Percentiles rank a stretch among this genome's conserved stretches.
Conservation (phyloP, 306 rosid species). For the Trifolium fragiferum region DNA sequence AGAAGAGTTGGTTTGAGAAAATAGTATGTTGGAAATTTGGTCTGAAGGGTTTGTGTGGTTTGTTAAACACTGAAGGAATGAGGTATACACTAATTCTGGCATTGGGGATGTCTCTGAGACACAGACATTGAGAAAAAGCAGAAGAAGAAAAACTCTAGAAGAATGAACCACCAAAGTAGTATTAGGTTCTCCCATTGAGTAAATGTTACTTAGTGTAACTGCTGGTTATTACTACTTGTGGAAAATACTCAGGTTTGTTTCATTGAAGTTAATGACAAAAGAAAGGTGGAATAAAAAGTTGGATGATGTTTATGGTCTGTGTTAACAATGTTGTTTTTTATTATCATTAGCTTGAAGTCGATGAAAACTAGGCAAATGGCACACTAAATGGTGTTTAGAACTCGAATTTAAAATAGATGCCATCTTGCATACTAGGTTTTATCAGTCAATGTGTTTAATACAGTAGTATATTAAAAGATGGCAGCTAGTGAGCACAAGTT, state of each 20-base stretch:
- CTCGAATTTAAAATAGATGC: not conserved
- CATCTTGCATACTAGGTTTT: too few species aligned
- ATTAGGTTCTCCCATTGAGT: constrained; percentile 31
- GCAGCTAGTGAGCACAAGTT: too few species aligned
- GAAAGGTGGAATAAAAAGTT: not conserved
- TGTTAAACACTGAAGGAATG: constrained; percentile 62
- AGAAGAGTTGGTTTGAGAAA: constrained; percentile 48
- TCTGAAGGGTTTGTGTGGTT: constrained; percentile 43
- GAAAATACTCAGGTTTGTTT: not conserved
- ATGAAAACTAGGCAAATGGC: not conserved
- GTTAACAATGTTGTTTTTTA: not conserved
- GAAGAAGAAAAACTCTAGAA: constrained; percentile 13
- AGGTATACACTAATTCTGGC: constrained; percentile 46
- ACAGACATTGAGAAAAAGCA: constrained; percentile 37
- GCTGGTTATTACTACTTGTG: not conserved
- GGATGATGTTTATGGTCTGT: too few species aligned
- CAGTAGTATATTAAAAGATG: too few species aligned
- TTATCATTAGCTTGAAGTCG: not conserved
- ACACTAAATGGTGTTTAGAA: not conserved
- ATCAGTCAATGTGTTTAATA: too few species aligned
- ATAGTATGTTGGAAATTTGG: constrained; percentile 46
- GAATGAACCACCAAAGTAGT: not conserved
- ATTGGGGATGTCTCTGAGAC: constrained; percentile 38
- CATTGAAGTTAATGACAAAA: not conserved
- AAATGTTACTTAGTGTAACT: not conserved